These are phyloP conservation scores for Fagopyrum homotropicum DNA, from an alignment of 148 eudicot genomes.

Conservation along the genomic window DNA sequence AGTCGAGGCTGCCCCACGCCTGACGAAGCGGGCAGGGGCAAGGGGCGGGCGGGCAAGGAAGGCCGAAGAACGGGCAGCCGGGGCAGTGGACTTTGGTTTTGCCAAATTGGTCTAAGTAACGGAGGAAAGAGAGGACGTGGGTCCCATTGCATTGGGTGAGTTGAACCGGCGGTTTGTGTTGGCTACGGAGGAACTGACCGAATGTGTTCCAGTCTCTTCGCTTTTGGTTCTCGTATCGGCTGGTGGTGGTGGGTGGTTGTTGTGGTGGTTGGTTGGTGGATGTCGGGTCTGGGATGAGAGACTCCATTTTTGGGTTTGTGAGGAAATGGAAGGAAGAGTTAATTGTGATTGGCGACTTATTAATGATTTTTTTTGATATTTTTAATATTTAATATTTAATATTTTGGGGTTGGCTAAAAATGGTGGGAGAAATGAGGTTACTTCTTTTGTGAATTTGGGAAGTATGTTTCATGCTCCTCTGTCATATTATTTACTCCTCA, in stretches of 20 bases:
- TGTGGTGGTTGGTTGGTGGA: slow-evolving; percentile 10
- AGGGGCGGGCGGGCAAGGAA: slow-evolving; percentile 49
- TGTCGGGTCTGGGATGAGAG: background rate
- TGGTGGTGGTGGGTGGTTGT: slow-evolving; percentile 4
- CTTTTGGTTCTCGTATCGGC: slow-evolving; percentile 69
- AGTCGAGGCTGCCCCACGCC: slow-evolving; percentile 64
- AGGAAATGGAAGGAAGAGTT: background rate
- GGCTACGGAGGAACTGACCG: slow-evolving; percentile 61
- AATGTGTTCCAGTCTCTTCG: slow-evolving; percentile 81
- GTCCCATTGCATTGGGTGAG: slow-evolving; percentile 48
- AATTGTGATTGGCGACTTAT: background rate
- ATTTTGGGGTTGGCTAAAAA: background rate
- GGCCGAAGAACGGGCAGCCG: slow-evolving; percentile 45
- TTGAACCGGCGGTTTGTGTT: slow-evolving; percentile 43
- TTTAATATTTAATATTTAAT: no score
- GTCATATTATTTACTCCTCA: background rate
- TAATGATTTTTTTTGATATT: no score
- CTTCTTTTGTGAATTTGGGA: background rate
- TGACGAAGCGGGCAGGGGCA: slow-evolving; percentile 50
- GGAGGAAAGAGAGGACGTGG: slow-evolving; percentile 51
- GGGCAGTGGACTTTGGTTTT: slow-evolving; percentile 53
- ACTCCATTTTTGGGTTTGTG: background rate
- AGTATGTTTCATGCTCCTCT: background rate
- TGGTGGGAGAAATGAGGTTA: background rate
- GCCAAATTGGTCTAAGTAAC: slow-evolving; percentile 39